Conservation (phyloP, 768 basidiomycete genomes). For the Boletus reticulatus region DNA sequence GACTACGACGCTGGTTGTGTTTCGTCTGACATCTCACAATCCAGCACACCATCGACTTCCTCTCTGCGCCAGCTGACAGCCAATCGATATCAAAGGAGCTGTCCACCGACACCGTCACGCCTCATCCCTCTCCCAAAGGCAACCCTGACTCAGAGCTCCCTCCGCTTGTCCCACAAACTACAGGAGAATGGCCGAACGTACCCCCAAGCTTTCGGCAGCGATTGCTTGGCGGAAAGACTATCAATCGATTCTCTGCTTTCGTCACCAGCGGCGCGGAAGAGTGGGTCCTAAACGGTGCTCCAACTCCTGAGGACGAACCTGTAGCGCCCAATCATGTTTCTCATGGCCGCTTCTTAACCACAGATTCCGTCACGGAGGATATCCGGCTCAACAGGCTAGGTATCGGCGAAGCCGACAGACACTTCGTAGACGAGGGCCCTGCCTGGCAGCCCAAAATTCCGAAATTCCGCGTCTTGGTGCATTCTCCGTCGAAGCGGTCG, state of each 20-base stretch:
- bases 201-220: conserved; percentile 71
- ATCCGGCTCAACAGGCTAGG: conserved; percentile 40
- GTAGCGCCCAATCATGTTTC: conserved; percentile 18
- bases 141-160: conserved; percentile 26
- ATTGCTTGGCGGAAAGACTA: conserved; percentile 70
- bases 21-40: not conserved
- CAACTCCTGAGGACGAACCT: conserved; percentile 29
- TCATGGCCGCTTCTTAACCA: conserved; percentile 27
- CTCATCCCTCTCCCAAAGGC: conserved; percentile 36
- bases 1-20: not conserved
- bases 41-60: conserved; percentile 69
- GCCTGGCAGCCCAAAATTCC: conserved; percentile 75
- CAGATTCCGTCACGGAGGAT: conserved; percentile 42
- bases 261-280: conserved; percentile 85
- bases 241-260: conserved; percentile 85
- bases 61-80: conserved; percentile 43
- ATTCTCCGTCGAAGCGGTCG: conserved; percentile 75
- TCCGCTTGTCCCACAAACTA: conserved; percentile 60
- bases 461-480: conserved; percentile 69
- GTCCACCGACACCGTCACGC: conserved; percentile 50
- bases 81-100: conserved; percentile 27
- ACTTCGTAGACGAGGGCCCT: conserved; percentile 69
- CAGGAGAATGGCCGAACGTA: conserved; percentile 59
- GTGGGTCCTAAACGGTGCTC: conserved; percentile 70
- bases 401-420: conserved; percentile 58